These are phyloP conservation scores for Pelargonium australe DNA, from an alignment of 441 rosid species.

Conservation along the genomic window DNA sequence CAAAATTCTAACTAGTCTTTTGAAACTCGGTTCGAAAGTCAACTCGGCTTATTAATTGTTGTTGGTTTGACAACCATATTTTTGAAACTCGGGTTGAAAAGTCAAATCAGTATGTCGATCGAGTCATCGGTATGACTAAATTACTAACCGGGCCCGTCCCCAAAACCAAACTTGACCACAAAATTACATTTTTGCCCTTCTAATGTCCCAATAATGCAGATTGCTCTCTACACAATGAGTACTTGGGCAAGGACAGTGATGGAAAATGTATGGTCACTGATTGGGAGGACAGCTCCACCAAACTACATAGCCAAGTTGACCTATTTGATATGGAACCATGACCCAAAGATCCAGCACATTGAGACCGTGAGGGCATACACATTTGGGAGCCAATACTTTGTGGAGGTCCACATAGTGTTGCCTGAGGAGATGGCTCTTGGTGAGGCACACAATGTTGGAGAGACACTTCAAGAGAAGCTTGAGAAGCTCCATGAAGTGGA, in stretches of 20 bases:
- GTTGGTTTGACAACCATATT: too few species aligned
- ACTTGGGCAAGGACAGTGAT: constrained; percentile 57
- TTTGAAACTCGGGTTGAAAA: too few species aligned
- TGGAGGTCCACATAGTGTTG: constrained; percentile 55
- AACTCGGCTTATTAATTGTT: too few species aligned
- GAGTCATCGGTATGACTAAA: too few species aligned
- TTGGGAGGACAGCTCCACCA: constrained; percentile 66
- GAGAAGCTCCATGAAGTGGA: constrained; percentile 62
- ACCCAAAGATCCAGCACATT: constrained; percentile 52
- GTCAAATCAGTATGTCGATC: too few species aligned
- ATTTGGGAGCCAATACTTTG: constrained; percentile 59
- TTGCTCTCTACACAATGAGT: constrained; percentile 57
- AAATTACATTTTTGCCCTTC: too few species aligned
- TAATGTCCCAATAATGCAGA: constrained; percentile 30
- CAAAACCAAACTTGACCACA: too few species aligned
- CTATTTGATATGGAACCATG: constrained; percentile 63
- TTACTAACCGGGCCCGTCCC: too few species aligned
- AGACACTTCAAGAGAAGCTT: constrained; percentile 65
- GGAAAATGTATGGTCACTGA: constrained; percentile 61
- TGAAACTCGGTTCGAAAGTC: too few species aligned
- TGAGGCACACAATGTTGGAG: constrained; percentile 62
- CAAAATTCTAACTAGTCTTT: too few species aligned
- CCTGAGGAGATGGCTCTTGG: constrained; percentile 50
- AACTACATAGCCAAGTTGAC: constrained; percentile 55
- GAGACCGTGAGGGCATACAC: constrained; percentile 66